Evolutionary conservation across 148 eudicot species (phyloP).

Genomic region (Linanthus parryae): DNA sequence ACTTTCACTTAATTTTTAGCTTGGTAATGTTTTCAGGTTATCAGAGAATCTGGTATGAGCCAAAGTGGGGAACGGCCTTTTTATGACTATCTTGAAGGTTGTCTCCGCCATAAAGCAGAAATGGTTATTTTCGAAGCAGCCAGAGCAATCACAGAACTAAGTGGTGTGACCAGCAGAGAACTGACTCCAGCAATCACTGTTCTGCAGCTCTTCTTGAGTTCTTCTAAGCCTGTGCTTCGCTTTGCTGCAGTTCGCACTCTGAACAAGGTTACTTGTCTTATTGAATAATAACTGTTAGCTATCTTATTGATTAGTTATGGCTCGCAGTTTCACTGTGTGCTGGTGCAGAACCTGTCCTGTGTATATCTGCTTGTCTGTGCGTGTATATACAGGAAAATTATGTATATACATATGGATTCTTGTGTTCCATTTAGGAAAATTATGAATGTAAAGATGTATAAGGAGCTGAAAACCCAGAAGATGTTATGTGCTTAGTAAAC

Average conservation of each 20-base stretch:
- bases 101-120: constrained; percentile 99
- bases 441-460: no score
- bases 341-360: background rate
- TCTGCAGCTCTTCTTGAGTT: constrained; percentile 87
- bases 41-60: constrained; percentile 62
- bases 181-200: constrained; percentile 97
- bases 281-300: no score
- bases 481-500: no score
- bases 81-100: constrained; percentile 90
- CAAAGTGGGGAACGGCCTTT: constrained; percentile 93
- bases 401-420: no score
- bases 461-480: no score
- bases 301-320: no score
- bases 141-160: constrained; percentile 93
- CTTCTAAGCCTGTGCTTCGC: constrained; percentile 93
- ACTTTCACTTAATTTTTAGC: no score
- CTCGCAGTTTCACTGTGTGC: no score
- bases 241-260: constrained; percentile 98
- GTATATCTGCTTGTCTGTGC: background rate
- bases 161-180: constrained; percentile 82
- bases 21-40: constrained; percentile 86
- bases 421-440: no score
- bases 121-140: constrained; percentile 99
- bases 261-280: constrained; percentile 96
- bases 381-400: no score